Percentiles rank a stretch among this genome's conserved stretches.
Evolutionary conservation across 106 monocot genomes (phyloP).

Genomic region (Platanthera zijinensis): DNA sequence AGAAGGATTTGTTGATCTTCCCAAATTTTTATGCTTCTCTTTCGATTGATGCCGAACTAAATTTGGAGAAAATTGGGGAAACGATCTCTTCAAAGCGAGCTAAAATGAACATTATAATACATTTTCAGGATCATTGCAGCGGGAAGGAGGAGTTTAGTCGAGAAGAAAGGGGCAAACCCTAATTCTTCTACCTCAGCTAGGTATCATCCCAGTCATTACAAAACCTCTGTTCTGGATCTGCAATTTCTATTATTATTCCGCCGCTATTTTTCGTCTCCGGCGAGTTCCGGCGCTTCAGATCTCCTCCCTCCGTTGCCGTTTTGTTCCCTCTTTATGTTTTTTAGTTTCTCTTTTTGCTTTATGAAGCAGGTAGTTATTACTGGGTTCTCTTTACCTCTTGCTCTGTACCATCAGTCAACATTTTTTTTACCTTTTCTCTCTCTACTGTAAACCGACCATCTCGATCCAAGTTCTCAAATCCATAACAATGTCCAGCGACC

Average conservation of each 20-base stretch:
- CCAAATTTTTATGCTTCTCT: background rate
- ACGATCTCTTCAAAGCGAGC: background rate
- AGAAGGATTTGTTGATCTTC: background rate
- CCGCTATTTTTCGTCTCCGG: background rate
- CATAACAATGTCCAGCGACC: background rate
- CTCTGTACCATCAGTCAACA: background rate
- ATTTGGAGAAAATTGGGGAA: background rate
- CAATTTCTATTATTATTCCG: too few relatives aligned
- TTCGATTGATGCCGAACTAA: background rate
- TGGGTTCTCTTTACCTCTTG: background rate
- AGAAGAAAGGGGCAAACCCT: background rate
- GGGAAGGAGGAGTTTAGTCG: background rate
- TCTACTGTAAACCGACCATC: conserved; percentile 9
- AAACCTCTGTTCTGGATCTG: background rate
- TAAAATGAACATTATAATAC: background rate
- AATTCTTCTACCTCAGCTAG: background rate
- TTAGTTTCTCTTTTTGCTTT: background rate
- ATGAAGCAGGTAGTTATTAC: background rate
- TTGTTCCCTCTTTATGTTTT: conserved; percentile 3
- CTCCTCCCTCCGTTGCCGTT: background rate
- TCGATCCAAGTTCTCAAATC: conserved; percentile 13
- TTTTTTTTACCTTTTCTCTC: background rate
- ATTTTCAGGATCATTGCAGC: background rate
- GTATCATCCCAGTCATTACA: background rate
- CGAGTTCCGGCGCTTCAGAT: background rate